Evolutionary conservation across 2,329 filamentous ascomycete species (phyloP).

Genomic region (Fusarium fracticaudum): DNA sequence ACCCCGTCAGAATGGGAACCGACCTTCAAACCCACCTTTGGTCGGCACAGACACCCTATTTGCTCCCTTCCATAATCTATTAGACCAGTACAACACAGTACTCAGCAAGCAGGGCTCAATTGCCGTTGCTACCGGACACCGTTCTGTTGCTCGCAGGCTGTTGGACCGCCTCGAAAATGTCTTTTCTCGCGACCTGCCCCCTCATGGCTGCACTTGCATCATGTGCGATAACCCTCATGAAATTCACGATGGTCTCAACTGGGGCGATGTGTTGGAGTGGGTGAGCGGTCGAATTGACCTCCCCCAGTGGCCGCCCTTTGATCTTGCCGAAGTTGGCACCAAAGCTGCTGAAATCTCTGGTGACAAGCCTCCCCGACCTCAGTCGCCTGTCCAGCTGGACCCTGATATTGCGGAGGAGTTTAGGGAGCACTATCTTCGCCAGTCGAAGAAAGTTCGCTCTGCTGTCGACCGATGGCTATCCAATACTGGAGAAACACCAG

Average conservation of each 20-base stretch:
- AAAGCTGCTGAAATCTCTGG: slow-evolving; percentile 71
- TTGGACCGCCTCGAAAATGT: slow-evolving; percentile 93
- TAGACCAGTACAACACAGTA: slow-evolving; percentile 88
- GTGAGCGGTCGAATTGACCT: slow-evolving; percentile 89
- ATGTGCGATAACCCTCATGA: slow-evolving; percentile 76
- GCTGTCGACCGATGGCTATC: slow-evolving; percentile 91
- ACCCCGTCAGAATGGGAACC: slow-evolving; percentile 65
- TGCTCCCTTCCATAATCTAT: slow-evolving; percentile 80
- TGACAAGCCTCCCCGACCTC: slow-evolving; percentile 65
- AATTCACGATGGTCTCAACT: slow-evolving; percentile 80
- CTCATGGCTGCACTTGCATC: slow-evolving; percentile 84
- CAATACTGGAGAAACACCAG: slow-evolving; percentile 77
- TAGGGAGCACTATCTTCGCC: slow-evolving; percentile 88
- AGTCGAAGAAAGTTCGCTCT: slow-evolving; percentile 91
- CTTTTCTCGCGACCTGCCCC: slow-evolving; percentile 90
- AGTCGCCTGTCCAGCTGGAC: slow-evolving; percentile 79
- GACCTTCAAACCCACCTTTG: slow-evolving; percentile 71
- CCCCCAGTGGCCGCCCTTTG: slow-evolving; percentile 89
- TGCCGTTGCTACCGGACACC: slow-evolving; percentile 93
- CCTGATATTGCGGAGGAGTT: slow-evolving; percentile 95
- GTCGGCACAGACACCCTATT: slow-evolving; percentile 79
- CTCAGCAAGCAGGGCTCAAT: slow-evolving; percentile 86
- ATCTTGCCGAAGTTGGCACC: slow-evolving; percentile 69
- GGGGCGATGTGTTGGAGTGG: slow-evolving; percentile 94
- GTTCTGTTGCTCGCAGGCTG: slow-evolving; percentile 89